Evolutionary conservation across 2,329 filamentous ascomycete genomes (phyloP).

Genomic region (Cladosporium austrohemisphaericum): DNA sequence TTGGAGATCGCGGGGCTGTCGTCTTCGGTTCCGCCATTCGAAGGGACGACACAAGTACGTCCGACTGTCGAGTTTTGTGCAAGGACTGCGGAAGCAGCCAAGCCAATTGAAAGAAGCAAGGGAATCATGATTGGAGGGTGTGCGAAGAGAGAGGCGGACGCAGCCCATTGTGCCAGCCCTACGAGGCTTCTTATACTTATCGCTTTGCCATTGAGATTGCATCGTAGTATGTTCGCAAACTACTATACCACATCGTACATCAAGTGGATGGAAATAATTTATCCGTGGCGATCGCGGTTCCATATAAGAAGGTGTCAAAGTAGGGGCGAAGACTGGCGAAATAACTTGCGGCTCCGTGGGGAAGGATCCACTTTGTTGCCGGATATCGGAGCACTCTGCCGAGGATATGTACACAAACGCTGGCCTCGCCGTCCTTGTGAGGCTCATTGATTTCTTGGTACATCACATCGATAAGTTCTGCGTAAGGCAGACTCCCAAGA

Average conservation of each 20-base stretch:
- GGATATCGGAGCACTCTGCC: too few species aligned
- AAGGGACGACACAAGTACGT: constrained; percentile 20
- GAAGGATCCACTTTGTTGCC: too few species aligned
- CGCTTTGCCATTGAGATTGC: not conserved
- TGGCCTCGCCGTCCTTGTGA: too few species aligned
- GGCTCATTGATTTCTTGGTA: too few species aligned
- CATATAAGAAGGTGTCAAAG: too few species aligned
- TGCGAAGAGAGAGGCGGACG: not conserved
- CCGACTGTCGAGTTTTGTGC: constrained; percentile 2
- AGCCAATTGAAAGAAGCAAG: not conserved
- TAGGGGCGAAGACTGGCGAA: too few species aligned
- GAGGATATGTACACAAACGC: too few species aligned
- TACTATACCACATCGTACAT: not conserved
- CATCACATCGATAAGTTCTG: too few species aligned
- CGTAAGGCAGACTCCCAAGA: too few species aligned
- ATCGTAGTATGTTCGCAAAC: not conserved
- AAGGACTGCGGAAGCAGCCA: constrained; percentile 1
- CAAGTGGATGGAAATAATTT: constrained; percentile 7
- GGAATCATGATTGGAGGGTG: not conserved
- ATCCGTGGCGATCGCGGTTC: constrained; percentile 6
- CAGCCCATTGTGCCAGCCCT: too few species aligned
- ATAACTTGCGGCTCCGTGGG: too few species aligned
- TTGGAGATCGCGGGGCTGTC: constrained; percentile 39
- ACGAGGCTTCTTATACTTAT: not conserved
- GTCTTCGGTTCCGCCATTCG: constrained; percentile 35